phyloP scores from a whole-genome alignment of 176 grass and related monocot species.

The Areca catechu region DNA sequence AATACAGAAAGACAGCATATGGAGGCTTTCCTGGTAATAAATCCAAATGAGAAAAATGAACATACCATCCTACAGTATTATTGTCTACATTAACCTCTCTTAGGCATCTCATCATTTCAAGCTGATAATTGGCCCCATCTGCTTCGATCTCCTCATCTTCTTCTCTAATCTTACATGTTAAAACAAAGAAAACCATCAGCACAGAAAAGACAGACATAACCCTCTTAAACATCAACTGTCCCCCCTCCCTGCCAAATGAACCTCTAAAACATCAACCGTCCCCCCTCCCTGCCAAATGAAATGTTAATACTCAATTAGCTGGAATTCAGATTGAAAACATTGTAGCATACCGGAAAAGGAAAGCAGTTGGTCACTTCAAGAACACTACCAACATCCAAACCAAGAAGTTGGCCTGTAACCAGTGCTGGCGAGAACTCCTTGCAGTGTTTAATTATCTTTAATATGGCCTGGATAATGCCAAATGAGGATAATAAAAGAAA shows the following conservation, averaged over 20 bases:
- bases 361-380: slow-evolving; percentile 99
- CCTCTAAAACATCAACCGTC: too few species aligned
- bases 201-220: slow-evolving; percentile 4
- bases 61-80: slow-evolving; percentile 98
- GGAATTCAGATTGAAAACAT: not conserved
- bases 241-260: too few species aligned
- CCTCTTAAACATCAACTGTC: too few species aligned
- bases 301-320: too few species aligned
- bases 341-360: slow-evolving; percentile 76
- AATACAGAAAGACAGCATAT: too few species aligned
- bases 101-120: slow-evolving; percentile 99
- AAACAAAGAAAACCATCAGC: slow-evolving; percentile 7
- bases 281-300: too few species aligned
- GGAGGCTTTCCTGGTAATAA: too few species aligned
- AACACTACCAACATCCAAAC: slow-evolving; percentile 95
- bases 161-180: slow-evolving; percentile 57
- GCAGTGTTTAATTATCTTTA: slow-evolving; percentile 97
- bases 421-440: slow-evolving; percentile 92
- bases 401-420: slow-evolving; percentile 95
- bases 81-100: slow-evolving; percentile 98
- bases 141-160: slow-evolving; percentile 91
- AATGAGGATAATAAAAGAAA: slow-evolving; percentile 9
- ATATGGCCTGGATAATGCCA: slow-evolving; percentile 40
- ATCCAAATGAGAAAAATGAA: not conserved
- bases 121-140: slow-evolving; percentile 98